A percentile compares a stretch with the other conserved stretches of the same genome.
phyloP scores from a whole-genome alignment of 805 yeast genomes.

The Candida odintsovae region DNA sequence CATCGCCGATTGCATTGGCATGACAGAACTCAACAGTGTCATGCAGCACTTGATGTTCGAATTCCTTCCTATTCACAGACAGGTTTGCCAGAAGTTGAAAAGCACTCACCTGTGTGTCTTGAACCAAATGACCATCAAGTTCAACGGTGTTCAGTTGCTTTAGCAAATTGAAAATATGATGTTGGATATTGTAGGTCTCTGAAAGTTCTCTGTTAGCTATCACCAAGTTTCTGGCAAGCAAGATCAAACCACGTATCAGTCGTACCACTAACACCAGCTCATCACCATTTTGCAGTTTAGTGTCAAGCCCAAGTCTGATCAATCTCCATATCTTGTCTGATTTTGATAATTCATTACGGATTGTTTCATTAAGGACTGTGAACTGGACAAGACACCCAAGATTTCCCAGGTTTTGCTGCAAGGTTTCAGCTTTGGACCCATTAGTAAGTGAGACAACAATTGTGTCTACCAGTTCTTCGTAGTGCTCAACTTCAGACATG shows the following conservation, averaged over 20 bases:
- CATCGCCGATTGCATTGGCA: not conserved
- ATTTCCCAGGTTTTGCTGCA: not conserved
- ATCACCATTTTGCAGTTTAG: not conserved
- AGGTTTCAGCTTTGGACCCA: no score
- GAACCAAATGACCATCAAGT: not conserved
- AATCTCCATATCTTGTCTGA: slow-evolving; percentile 25
- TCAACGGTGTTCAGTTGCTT: not conserved
- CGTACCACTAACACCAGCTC: slow-evolving; percentile 23
- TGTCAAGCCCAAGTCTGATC: slow-evolving; percentile 12
- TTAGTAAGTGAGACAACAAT: not conserved
- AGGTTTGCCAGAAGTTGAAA: slow-evolving; percentile 16
- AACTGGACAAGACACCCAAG: slow-evolving; percentile 6
- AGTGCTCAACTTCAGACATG: not conserved
- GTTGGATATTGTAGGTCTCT: slow-evolving; percentile 13
- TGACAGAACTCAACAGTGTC: slow-evolving; percentile 8
- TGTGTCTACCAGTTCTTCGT: not conserved
- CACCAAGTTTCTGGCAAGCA: slow-evolving; percentile 41
- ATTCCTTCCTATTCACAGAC: slow-evolving; percentile 7
- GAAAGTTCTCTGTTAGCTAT: slow-evolving; percentile 28
- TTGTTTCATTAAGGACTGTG: slow-evolving; percentile 18
- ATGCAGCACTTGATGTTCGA: slow-evolving; percentile 3
- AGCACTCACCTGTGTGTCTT: not conserved
- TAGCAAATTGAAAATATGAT: not conserved
- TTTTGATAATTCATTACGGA: slow-evolving; percentile 22
- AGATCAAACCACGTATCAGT: slow-evolving; percentile 37